Percentiles rank a stretch among this genome's conserved stretches.
Conservation (phyloP, 2,329 filamentous ascomycete species). For the Thermochaetoides dissita region DNA sequence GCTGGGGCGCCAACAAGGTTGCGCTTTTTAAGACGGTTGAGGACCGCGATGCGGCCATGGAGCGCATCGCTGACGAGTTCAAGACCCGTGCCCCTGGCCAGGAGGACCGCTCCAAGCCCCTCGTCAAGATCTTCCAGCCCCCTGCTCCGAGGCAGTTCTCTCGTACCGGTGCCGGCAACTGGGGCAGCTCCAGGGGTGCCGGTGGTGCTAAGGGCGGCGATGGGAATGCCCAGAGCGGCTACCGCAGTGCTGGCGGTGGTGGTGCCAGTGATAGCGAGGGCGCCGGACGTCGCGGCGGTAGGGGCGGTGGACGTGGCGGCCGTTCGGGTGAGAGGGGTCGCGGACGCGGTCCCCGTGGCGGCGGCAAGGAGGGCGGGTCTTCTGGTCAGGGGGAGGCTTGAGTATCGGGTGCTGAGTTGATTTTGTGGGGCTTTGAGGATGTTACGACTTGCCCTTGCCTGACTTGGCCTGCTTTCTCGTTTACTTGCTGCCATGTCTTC, state of each 20-base stretch:
- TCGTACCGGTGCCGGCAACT: slow-evolving; percentile 53
- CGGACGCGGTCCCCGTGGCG: slow-evolving; percentile 41
- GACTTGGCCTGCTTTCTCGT: too few species aligned
- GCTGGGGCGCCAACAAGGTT: slow-evolving; percentile 68
- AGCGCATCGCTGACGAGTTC: slow-evolving; percentile 58
- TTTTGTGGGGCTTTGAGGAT: too few species aligned
- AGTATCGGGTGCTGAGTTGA: too few species aligned
- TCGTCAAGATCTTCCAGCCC: slow-evolving; percentile 71
- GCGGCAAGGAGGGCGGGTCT: slow-evolving; percentile 45
- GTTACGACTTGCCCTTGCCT: background rate
- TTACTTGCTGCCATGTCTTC: too few species aligned
- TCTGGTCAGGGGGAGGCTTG: slow-evolving; percentile 33
- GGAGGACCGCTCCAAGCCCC: slow-evolving; percentile 63
- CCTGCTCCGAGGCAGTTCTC: slow-evolving; percentile 43
- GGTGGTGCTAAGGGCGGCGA: slow-evolving; percentile 39
- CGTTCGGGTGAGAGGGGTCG: slow-evolving; percentile 41
- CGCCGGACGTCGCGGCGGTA: slow-evolving; percentile 38
- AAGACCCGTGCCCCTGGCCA: slow-evolving; percentile 49
- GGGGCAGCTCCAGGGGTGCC: slow-evolving; percentile 42
- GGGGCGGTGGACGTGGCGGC: slow-evolving; percentile 41
- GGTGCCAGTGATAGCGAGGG: slow-evolving; percentile 58
- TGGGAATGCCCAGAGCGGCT: slow-evolving; percentile 48
- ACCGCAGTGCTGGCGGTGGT: slow-evolving; percentile 72
- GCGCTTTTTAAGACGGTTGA: slow-evolving; percentile 70
- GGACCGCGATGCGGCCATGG: slow-evolving; percentile 67